Percentiles rank a stretch among this genome's conserved stretches.
Evolutionary conservation across 441 rosid genomes (phyloP).

Genomic region (Manihot esculenta): DNA sequence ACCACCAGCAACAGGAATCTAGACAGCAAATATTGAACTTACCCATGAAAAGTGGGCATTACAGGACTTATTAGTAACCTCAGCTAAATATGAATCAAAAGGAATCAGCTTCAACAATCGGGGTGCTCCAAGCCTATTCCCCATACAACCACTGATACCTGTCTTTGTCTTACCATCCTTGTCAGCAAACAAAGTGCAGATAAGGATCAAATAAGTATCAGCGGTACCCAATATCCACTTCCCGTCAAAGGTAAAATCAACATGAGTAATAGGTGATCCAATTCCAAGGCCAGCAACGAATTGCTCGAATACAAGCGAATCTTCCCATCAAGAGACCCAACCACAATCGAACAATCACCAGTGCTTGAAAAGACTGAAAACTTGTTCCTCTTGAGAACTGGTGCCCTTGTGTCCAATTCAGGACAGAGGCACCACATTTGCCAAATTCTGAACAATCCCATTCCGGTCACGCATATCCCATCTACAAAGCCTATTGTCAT

Average conservation of each 20-base stretch:
- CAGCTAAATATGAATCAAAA: slow-evolving; percentile 82
- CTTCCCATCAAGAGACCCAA: slow-evolving; percentile 94
- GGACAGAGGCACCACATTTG: slow-evolving; percentile 56
- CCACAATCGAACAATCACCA: slow-evolving; percentile 93
- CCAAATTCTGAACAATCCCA: slow-evolving; percentile 91
- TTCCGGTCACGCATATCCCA: slow-evolving; percentile 96
- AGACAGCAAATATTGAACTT: slow-evolving; percentile 25
- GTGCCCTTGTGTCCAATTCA: slow-evolving; percentile 93
- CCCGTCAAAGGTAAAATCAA: slow-evolving; percentile 93
- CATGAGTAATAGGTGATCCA: slow-evolving; percentile 88
- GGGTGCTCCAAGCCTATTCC: slow-evolving; percentile 89
- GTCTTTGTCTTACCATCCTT: slow-evolving; percentile 80
- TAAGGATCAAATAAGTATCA: slow-evolving; percentile 82
- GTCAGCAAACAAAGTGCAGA: slow-evolving; percentile 80
- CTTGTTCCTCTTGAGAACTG: slow-evolving; percentile 94
- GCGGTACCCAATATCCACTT: slow-evolving; percentile 96
- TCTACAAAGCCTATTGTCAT: slow-evolving; percentile 89
- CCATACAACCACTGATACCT: slow-evolving; percentile 93
- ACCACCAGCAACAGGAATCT: neutral
- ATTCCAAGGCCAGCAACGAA: slow-evolving; percentile 96
- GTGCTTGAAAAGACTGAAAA: slow-evolving; percentile 89
- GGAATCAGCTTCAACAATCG: slow-evolving; percentile 87
- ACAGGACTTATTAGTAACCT: slow-evolving; percentile 69
- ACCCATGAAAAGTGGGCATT: slow-evolving; percentile 97
- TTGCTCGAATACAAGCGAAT: slow-evolving; percentile 76